Evolutionary conservation across 2,329 filamentous ascomycete genomes (phyloP).

Genomic region (Scedosporium aurantiacum): DNA sequence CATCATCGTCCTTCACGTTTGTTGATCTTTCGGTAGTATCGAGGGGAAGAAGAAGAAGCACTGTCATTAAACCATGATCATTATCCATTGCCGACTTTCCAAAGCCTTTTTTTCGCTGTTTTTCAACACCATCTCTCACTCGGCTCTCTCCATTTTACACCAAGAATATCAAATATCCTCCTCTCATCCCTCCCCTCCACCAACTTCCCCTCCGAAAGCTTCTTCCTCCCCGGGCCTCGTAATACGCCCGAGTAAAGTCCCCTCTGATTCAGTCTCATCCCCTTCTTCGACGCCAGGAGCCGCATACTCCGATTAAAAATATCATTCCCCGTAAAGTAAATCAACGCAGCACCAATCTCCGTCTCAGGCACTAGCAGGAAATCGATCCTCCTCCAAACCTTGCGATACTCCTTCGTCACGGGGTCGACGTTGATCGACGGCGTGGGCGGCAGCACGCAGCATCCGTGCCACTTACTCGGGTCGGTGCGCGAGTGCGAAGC

Average conservation of each 20-base stretch:
- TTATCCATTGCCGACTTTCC: background rate
- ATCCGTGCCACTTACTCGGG: constrained; percentile 82
- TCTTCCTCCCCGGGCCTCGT: constrained; percentile 43
- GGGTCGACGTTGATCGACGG: constrained; percentile 17
- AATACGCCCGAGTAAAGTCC: constrained; percentile 66
- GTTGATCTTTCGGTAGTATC: no score
- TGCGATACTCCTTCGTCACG: background rate
- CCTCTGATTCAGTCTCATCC: constrained; percentile 74
- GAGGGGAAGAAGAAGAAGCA: no score
- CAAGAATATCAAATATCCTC: constrained; percentile 69
- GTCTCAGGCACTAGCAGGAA: constrained; percentile 70
- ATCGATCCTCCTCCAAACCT: constrained; percentile 70
- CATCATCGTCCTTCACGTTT: no score
- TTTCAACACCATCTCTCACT: constrained; percentile 62
- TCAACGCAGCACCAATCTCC: constrained; percentile 71
- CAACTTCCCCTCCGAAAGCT: constrained; percentile 55
- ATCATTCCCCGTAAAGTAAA: constrained; percentile 96
- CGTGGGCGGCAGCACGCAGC: constrained; percentile 53
- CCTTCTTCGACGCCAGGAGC: constrained; percentile 66
- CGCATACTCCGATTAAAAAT: constrained; percentile 86
- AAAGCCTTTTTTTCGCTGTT: background rate
- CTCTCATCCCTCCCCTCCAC: constrained; percentile 67
- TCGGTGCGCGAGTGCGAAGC: constrained; percentile 31
- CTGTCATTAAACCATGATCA: background rate
- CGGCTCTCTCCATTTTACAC: constrained; percentile 75